phyloP scores from a whole-genome alignment of 306 rosid species.

The Cicer bijugum region DNA sequence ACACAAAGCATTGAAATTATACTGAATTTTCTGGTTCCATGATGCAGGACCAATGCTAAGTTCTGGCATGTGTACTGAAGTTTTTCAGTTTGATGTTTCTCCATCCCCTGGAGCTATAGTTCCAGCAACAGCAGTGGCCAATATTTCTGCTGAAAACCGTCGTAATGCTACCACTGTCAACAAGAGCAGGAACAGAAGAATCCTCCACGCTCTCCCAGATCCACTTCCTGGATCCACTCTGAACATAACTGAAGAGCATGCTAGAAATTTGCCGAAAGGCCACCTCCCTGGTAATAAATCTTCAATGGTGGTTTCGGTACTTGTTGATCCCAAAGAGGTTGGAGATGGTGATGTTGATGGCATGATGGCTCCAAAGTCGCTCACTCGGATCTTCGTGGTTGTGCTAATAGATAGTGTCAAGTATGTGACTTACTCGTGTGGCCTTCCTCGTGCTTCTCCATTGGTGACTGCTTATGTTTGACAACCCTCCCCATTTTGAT shows the following conservation, averaged over 20 bases:
- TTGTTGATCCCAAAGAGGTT: conserved; percentile 86
- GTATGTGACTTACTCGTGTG: conserved; percentile 94
- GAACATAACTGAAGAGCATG: conserved; percentile 64
- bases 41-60: conserved; percentile 88
- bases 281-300: conserved; percentile 67
- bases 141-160: conserved; percentile 47
- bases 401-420: conserved; percentile 85
- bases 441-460: conserved; percentile 70
- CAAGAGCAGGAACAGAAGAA: conserved; percentile 75
- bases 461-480: conserved; percentile 67
- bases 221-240: conserved; percentile 57
- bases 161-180: conserved; percentile 54
- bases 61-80: conserved; percentile 97
- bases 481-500: conserved; percentile 38
- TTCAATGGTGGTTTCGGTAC: conserved; percentile 91
- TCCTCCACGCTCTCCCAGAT: conserved; percentile 66
- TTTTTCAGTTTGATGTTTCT: conserved; percentile 87
- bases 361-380: conserved; percentile 72
- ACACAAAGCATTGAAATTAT: not conserved
- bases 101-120: conserved; percentile 81
- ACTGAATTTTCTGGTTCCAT: conserved; percentile 41
- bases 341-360: conserved; percentile 74
- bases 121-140: conserved; percentile 76
- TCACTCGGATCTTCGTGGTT: conserved; percentile 80
- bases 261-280: conserved; percentile 52